Evolutionary conservation across 2,329 filamentous ascomycete genomes (phyloP).

Genomic region (Diaporthe ampelina): DNA sequence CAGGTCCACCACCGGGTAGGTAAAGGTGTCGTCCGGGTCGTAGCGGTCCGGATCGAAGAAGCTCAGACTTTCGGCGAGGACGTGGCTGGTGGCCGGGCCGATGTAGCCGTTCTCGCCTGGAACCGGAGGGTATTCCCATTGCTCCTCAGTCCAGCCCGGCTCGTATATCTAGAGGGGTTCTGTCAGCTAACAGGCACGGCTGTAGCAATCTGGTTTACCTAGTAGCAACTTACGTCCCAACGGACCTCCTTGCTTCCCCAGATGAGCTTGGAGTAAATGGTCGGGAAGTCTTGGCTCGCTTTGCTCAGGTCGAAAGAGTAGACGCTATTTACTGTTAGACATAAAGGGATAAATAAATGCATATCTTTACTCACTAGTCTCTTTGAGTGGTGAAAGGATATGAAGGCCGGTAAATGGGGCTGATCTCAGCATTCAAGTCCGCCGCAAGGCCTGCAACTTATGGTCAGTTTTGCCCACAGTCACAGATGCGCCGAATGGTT

Average conservation of each 20-base stretch:
- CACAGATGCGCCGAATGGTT: background rate
- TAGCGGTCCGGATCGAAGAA: slow-evolving; percentile 24
- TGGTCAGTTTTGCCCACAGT: slow-evolving; percentile 7
- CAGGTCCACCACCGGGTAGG: slow-evolving; percentile 10
- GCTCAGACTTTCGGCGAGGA: background rate
- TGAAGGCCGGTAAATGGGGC: slow-evolving; percentile 38
- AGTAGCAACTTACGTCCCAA: slow-evolving; percentile 47
- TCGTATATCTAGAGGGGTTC: slow-evolving; percentile 38
- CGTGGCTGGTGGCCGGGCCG: slow-evolving; percentile 44
- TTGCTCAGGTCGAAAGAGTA: slow-evolving; percentile 8
- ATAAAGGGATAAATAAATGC: accelerated
- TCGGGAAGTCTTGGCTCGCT: slow-evolving; percentile 48
- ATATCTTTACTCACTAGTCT: background rate
- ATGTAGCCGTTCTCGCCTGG: slow-evolving; percentile 44
- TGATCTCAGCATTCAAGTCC: slow-evolving; percentile 41
- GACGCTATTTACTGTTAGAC: background rate
- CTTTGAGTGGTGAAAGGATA: slow-evolving; percentile 43
- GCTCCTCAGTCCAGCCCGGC: slow-evolving; percentile 43
- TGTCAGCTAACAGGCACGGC: background rate
- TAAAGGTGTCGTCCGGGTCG: slow-evolving; percentile 30
- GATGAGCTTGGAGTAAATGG: slow-evolving; percentile 45
- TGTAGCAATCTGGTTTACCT: too few species aligned
- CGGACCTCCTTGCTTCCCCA: slow-evolving; percentile 49
- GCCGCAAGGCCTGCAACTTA: slow-evolving; percentile 42
- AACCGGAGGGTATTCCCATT: slow-evolving; percentile 47